Evolutionary conservation across 345 rosid species (phyloP), one percentile per base, ranked within the genome.

Genomic region (Populus euphratica): DNA sequence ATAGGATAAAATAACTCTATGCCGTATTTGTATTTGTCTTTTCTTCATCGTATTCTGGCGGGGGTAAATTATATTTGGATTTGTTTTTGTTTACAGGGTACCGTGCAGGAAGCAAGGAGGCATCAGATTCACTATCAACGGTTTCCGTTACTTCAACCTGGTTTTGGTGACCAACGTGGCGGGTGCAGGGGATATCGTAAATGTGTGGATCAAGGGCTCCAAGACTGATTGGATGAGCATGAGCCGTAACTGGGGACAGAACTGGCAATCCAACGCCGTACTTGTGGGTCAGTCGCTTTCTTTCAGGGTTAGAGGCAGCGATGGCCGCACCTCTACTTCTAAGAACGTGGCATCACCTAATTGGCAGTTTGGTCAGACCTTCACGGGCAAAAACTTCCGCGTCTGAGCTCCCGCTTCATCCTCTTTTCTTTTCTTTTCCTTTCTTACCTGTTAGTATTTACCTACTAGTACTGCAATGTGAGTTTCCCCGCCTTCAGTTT

Each of bases 171-270:
- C 89, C 72, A 91, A 91, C 85, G 94, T 91, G 2, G 94, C 92
- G 8, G 94, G 92, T 14, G 86, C 92, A 4, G 94, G 94, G 5
- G 91, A 91, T 72, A 83, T 91, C 39, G 79, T 65, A 73, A 87
- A 77, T 80, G 92, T 80, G 21, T 81, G 86, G 78, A 84, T 91
- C 43, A 91, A 91, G 43, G 92, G 94, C 1, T 66, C 91, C 0
- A 84, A 69, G 8, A 89, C 90, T 6, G 91, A 83, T 20, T 91
- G 94, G 94, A 79, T 86, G 86, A 82, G 74, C 72, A 33, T 91
- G 89, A 88, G 87, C 86, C 79, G 91, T 13, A 91, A 91, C 85
- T 91, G 94, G 94, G 94, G 94, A 1, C 92, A 91, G 69, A 91
- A 91, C 77, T 91, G 94, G 94, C 94, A 89, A 71, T 90, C 94